A percentile compares a stretch with the other conserved stretches of the same genome.
Evolutionary conservation across 192 early-diverging fungal species (phyloP).

Genomic region (Coemansia sp.): DNA sequence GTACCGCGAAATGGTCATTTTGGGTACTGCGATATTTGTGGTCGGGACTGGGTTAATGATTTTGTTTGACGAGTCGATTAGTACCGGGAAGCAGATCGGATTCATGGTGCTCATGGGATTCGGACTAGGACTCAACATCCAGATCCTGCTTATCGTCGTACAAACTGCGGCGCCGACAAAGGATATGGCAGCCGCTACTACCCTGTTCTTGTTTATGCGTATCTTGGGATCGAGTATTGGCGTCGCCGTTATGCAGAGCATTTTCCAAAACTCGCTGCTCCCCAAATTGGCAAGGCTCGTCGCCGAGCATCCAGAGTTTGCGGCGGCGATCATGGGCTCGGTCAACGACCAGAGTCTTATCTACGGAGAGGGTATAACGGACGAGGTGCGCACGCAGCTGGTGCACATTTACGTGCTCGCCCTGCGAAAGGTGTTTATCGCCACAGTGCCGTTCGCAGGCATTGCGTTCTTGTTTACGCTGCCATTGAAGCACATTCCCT

Average conservation of each 20-base stretch:
- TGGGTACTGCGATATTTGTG: slow-evolving; percentile 60
- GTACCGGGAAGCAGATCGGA: slow-evolving; percentile 57
- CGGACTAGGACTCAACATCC: slow-evolving; percentile 63
- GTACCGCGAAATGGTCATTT: slow-evolving; percentile 53
- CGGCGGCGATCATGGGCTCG: slow-evolving; percentile 6
- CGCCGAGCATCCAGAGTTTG: slow-evolving; percentile 23
- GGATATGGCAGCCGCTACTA: slow-evolving; percentile 69
- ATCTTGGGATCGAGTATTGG: slow-evolving; percentile 64
- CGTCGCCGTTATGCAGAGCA: slow-evolving; percentile 59
- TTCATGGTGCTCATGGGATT: slow-evolving; percentile 59
- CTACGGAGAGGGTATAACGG: slow-evolving; percentile 41
- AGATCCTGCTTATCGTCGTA: slow-evolving; percentile 65
- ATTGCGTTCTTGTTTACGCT: slow-evolving; percentile 55
- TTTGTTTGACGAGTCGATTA: slow-evolving; percentile 58
- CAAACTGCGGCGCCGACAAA: slow-evolving; percentile 63
- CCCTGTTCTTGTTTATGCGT: slow-evolving; percentile 68
- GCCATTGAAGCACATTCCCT: slow-evolving; percentile 55
- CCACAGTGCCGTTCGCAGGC: slow-evolving; percentile 58
- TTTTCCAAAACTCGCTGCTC: slow-evolving; percentile 56
- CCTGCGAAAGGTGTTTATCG: slow-evolving; percentile 60
- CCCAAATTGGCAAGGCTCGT: slow-evolving; percentile 20
- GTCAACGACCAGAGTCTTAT: slow-evolving; percentile 42
- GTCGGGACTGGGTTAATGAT: slow-evolving; percentile 62
- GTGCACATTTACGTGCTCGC: slow-evolving; percentile 59
- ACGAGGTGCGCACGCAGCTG: slow-evolving; percentile 21